Percentiles rank a stretch among this genome's conserved stretches.
Conservation (phyloP, 2,329 filamentous ascomycete species). For the Fusarium poae region DNA sequence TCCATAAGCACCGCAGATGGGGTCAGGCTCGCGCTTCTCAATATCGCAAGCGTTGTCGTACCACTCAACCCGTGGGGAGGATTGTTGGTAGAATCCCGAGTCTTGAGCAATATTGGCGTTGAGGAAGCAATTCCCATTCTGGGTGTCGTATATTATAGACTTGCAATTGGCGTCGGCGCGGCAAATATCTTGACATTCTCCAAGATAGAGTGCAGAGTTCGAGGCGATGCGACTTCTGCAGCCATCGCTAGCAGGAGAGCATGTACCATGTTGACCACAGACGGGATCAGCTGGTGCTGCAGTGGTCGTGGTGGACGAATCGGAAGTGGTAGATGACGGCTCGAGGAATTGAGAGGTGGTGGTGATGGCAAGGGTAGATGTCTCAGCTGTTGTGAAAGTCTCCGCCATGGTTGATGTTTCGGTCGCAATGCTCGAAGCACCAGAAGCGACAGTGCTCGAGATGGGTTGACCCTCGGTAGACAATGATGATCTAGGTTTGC, state of each 20-base stretch:
- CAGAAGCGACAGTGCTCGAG: not conserved
- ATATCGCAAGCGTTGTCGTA: not conserved
- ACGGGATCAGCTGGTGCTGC: not conserved
- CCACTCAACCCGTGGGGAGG: not conserved
- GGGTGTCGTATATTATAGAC: not conserved
- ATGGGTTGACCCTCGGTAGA: not conserved
- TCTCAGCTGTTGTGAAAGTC: not conserved
- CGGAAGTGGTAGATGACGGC: not conserved
- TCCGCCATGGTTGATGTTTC: not conserved
- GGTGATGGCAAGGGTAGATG: not conserved
- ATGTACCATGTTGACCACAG: not conserved
- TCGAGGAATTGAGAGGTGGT: not conserved
- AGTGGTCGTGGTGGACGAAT: not conserved
- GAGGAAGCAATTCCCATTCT: not conserved
- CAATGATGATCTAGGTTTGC: not conserved
- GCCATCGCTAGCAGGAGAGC: not conserved
- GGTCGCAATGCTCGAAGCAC: not conserved
- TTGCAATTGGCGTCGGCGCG: not conserved
- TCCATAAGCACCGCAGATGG: not conserved
- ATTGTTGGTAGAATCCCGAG: not conserved
- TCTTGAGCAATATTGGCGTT: not conserved
- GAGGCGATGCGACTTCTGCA: not conserved
- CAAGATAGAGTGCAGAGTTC: not conserved
- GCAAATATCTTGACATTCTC: not conserved
- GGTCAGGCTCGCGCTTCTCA: not conserved